Evolutionary conservation across 2,329 filamentous ascomycete species (phyloP).

Genomic region (Chaetomiaceae sp.): DNA sequence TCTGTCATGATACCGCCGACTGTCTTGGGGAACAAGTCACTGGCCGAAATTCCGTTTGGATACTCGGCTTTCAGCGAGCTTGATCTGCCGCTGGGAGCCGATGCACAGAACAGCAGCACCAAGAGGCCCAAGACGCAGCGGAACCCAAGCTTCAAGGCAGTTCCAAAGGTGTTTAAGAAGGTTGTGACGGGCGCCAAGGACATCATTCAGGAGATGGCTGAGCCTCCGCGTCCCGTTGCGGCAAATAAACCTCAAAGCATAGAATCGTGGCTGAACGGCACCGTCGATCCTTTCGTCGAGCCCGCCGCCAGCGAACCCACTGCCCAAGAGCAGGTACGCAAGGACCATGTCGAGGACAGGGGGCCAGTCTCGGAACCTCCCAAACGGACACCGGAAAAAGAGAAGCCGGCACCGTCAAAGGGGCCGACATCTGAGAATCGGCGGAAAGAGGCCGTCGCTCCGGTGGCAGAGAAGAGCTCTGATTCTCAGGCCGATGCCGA

Average conservation of each 20-base stretch:
- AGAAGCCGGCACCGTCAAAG: constrained; percentile 17
- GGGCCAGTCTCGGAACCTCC: not conserved
- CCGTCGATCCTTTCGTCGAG: constrained; percentile 59
- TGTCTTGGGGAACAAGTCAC: constrained; percentile 42
- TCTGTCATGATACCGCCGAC: constrained; percentile 38
- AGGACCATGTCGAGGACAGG: constrained; percentile 7
- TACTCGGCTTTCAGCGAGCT: constrained; percentile 63
- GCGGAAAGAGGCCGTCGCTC: constrained; percentile 16
- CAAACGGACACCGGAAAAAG: constrained; percentile 25
- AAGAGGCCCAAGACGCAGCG: constrained; percentile 46
- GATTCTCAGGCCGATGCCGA: constrained; percentile 8
- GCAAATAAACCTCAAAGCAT: constrained; percentile 58
- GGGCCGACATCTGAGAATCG: constrained; percentile 26
- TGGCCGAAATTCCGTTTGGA: constrained; percentile 59
- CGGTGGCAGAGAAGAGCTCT: constrained; percentile 5
- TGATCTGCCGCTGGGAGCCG: constrained; percentile 48
- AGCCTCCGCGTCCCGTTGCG: constrained; percentile 46
- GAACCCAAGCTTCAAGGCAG: constrained; percentile 53
- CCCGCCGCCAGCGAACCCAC: constrained; percentile 27
- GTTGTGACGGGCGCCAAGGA: constrained; percentile 61
- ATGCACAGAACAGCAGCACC: constrained; percentile 38
- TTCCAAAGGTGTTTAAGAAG: constrained; percentile 61
- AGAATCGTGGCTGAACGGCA: constrained; percentile 60
- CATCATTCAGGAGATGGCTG: constrained; percentile 57
- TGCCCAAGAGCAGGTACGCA: constrained; percentile 37